These are phyloP conservation scores for Tetracladium setigerum DNA, from an alignment of 495 filamentous ascomycete genomes.

Conservation along the genomic window DNA sequence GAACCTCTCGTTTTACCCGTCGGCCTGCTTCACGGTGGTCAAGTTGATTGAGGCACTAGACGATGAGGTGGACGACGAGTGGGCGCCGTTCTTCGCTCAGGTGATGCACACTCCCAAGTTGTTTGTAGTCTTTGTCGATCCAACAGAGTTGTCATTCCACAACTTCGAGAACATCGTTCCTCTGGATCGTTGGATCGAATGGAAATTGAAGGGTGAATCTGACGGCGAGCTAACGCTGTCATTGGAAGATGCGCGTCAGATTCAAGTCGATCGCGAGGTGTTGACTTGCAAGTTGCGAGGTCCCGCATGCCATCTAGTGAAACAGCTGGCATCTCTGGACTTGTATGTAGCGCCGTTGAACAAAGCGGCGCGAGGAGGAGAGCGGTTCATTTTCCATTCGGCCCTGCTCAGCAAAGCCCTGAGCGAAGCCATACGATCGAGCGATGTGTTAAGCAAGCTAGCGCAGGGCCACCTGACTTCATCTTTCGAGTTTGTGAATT, in stretches of 20 bases:
- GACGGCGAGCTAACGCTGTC: not conserved
- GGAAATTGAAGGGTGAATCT: not conserved
- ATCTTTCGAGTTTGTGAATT: not conserved
- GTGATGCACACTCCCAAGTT: not conserved
- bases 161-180: not conserved
- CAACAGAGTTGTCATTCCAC: not conserved
- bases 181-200: not conserved
- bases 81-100: not conserved
- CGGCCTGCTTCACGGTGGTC: not conserved
- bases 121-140: not conserved
- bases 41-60: not conserved
- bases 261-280: not conserved
- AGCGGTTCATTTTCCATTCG: no score
- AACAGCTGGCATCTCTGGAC: not conserved
- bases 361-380: no score
- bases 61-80: not conserved
- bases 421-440: not conserved
- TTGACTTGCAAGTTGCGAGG: not conserved
- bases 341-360: not conserved
- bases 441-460: not conserved
- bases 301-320: not conserved
- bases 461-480: not conserved
- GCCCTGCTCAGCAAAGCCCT: not conserved
- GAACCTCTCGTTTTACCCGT: not conserved
- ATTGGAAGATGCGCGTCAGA: not conserved